Base-by-base conservation (phyloP, 768 basidiomycete genomes). In the Tremella fuciformis region DNA sequence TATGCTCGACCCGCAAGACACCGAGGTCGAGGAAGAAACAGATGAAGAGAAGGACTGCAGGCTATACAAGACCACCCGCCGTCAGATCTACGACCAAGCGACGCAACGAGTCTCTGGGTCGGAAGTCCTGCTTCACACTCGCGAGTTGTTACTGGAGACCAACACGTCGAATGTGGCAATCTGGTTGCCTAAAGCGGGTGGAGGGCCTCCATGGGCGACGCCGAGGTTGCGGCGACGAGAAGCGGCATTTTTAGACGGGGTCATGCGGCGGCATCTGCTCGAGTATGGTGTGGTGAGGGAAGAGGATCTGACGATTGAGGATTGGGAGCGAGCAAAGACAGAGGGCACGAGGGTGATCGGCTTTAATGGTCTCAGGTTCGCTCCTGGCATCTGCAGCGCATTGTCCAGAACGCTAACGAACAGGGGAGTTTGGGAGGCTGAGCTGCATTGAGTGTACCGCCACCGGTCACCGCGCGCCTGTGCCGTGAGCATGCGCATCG, bases 91-190 rank as follows among this genome's bases (percentile, higher is more conserved):
- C 57, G 65, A 66, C 24, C 29, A 34, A 26, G 69, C 71, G 1
- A 22, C 57, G 21, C 41, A 21, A 18, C 53, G 69, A 42, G 64
- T 59, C 60, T 65, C 56, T 49, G 19, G 21, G 16, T 18, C 62
- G 1, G 72, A 74, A 54, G 62, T 69, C 15, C 47, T 74, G 2
- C 50, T 74, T 1, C 72, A 69, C 41, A 71, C 69, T 1, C 2
- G 21, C 2, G 49, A 39, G 0, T 48, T 57, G 39, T 19, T 74
- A 7, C 63, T 70, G 21, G 72, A 74, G 55, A 67, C 67, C 3
- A 54, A 57, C 25, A 74, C 72, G 1, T 71, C 72, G 0, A 74
- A 74, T 46, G 65, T 71, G 26, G 71, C 71, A 9, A 42, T 73
- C n/a, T 50, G 56, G 19, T 15, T 53, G 3, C 48, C 66, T 6